Percentiles rank a stretch among this genome's conserved stretches.
phyloP scores from a whole-genome alignment of 306 rosid species.

The Acacia crassicarpa region DNA sequence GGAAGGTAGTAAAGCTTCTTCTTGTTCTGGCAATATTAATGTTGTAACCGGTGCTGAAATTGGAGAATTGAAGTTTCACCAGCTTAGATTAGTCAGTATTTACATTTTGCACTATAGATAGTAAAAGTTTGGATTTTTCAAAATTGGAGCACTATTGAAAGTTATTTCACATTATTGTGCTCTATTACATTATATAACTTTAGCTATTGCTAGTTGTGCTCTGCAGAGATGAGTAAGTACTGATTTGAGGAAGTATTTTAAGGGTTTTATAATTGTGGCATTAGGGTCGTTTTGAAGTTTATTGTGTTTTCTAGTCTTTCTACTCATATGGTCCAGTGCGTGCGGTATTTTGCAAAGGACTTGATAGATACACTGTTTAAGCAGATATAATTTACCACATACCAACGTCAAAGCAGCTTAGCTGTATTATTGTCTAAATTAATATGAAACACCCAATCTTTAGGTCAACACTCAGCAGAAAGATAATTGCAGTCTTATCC shows the following conservation, averaged over 20 bases:
- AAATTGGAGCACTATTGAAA: background rate
- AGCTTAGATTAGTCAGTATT: background rate
- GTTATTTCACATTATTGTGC: background rate
- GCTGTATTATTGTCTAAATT: background rate
- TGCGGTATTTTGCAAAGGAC: background rate
- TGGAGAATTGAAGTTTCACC: background rate
- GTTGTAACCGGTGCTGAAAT: background rate
- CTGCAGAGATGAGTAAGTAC: background rate
- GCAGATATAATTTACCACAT: background rate
- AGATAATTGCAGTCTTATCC: background rate
- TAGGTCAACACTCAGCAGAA: background rate
- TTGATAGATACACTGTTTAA: background rate
- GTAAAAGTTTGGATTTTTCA: background rate
- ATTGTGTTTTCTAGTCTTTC: background rate
- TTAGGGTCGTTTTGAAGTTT: background rate
- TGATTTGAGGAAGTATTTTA: background rate
- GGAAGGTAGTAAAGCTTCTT: conserved; percentile 44
- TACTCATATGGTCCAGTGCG: background rate
- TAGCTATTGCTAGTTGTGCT: background rate
- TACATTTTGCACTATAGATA: background rate
- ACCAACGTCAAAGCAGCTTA: background rate
- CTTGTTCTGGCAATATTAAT: background rate
- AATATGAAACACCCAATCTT: background rate
- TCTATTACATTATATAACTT: background rate
- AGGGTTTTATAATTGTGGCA: background rate